Base-by-base conservation (phyloP, 306 rosid genomes). In the Trifolium dubium region DNA sequence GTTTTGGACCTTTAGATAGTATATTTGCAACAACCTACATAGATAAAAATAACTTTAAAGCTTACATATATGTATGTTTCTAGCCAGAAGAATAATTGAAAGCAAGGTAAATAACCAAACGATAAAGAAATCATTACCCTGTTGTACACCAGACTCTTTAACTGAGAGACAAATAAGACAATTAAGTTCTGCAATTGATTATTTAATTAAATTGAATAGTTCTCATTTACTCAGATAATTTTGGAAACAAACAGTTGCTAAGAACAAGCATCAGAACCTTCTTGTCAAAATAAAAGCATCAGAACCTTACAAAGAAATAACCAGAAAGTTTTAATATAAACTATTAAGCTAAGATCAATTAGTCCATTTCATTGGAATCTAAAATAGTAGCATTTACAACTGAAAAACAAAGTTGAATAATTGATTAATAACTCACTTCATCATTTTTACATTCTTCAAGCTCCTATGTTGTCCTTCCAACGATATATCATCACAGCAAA, bases 391-490 rank as follows among this genome's bases (percentile, higher is more conserved):
- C n/a, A n/a, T n/a, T n/a, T n/a, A n/a, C n/a, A n/a, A n/a, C n/a
- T n/a, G n/a, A n/a, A n/a, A n/a, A n/a, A n/a, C n/a, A n/a, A n/a
- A n/a, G n/a, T n/a, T n/a, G 32, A 30, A 18, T 31, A n/a, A n/a
- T n/a, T n/a, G n/a, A n/a, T n/a, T 32, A 49, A 67, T 61, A 44
- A 82, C 96, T 85, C 64, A 94, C 97, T 39, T 89, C 90, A 40
- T 94, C 90, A 46, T 89, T 69, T 79, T 85, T 87, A 76, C 96
- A 91, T 87, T 94, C 97, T 80, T 94, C 97, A 6, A 94, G 86
- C 80, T 94, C 98, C 85, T 89, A 89, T 74, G 91, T 86, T n/a
- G 85, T 60, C 98, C 98, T 71, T 94, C 97, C 89, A 94, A 77
- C 5, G 97, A 89, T 56, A 91, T 75, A 71, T 91, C 97, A 61